These are phyloP conservation scores for Fusarium illudens DNA, from an alignment of 2,329 filamentous ascomycete genomes.

Conservation along the genomic window DNA sequence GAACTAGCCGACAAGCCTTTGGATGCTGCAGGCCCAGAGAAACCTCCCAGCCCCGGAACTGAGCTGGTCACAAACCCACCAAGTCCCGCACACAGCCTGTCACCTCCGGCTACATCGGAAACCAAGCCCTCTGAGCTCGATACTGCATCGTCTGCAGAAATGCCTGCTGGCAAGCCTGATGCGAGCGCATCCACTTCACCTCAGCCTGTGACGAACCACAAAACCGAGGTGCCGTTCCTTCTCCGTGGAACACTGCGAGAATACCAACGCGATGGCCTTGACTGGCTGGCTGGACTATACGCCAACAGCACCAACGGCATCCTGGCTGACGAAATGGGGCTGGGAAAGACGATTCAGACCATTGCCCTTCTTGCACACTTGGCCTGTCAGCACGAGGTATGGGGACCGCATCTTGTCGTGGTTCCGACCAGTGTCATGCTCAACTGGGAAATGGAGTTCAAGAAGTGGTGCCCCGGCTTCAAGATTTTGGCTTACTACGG, in stretches of 20 bases:
- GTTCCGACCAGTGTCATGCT: conserved; percentile 98
- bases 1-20: conserved; percentile 2
- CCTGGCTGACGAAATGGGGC: conserved; percentile 96
- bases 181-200: conserved; percentile 49
- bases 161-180: conserved; percentile 42
- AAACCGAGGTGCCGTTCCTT: conserved; percentile 81
- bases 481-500: conserved; percentile 98
- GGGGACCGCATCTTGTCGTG: conserved; percentile 95
- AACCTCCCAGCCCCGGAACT: conserved; percentile 52
- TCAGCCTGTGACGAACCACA: conserved; percentile 51
- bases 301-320: conserved; percentile 95
- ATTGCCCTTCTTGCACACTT: conserved; percentile 93
- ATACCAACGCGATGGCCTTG: conserved; percentile 96
- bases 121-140: conserved; percentile 61
- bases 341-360: conserved; percentile 98
- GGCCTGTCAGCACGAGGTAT: conserved; percentile 87
- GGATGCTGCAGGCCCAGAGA: conserved; percentile 41
- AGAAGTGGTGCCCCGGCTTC: conserved; percentile 98
- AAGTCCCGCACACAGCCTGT: conserved; percentile 56
- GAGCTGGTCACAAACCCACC: conserved; percentile 54
- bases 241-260: conserved; percentile 89
- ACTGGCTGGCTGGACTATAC: conserved; percentile 95
- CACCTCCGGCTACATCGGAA: conserved; percentile 57
- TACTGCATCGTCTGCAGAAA: conserved; percentile 51
- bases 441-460: conserved; percentile 99